A percentile compares a stretch with the other conserved stretches of the same genome.
Evolutionary conservation across 2,329 filamentous ascomycete genomes (phyloP).

Genomic region (Fusarium zealandicum): DNA sequence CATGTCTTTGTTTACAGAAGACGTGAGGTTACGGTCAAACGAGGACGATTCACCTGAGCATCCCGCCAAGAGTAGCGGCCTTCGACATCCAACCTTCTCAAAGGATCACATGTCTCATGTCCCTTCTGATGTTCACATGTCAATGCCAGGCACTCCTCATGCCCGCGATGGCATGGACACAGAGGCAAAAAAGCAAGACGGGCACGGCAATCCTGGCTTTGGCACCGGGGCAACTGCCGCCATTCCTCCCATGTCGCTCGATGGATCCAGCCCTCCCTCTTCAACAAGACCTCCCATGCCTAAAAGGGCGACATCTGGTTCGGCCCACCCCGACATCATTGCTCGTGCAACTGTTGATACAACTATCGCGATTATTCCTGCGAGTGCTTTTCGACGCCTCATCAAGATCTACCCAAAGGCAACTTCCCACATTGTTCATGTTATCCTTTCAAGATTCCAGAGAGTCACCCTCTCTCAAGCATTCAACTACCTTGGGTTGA

Average conservation of each 20-base stretch:
- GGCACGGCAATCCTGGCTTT: slow-evolving; percentile 14
- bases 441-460: slow-evolving; percentile 93
- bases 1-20: slow-evolving; percentile 94
- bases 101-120: slow-evolving; percentile 21
- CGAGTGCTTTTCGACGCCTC: slow-evolving; percentile 89
- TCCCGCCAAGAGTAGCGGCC: slow-evolving; percentile 38
- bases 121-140: slow-evolving; percentile 37
- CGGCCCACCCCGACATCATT: slow-evolving; percentile 94
- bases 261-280: slow-evolving; percentile 50
- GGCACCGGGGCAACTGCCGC: slow-evolving; percentile 48
- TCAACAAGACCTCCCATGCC: slow-evolving; percentile 49
- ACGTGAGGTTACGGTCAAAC: slow-evolving; percentile 80
- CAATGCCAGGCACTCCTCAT: slow-evolving; percentile 52
- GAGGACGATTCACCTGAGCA: slow-evolving; percentile 57
- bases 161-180: slow-evolving; percentile 39
- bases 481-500: slow-evolving; percentile 91
- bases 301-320: slow-evolving; percentile 65
- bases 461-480: slow-evolving; percentile 93
- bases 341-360: slow-evolving; percentile 96
- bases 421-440: slow-evolving; percentile 95
- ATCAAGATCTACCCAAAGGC: slow-evolving; percentile 96
- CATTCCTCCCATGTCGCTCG: slow-evolving; percentile 80
- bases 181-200: slow-evolving; percentile 28
- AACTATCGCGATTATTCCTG: slow-evolving; percentile 97
- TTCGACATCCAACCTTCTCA: slow-evolving; percentile 42